phyloP scores from a whole-genome alignment of 1,139 yeast species.

The Blastobotrys indianensis region DNA sequence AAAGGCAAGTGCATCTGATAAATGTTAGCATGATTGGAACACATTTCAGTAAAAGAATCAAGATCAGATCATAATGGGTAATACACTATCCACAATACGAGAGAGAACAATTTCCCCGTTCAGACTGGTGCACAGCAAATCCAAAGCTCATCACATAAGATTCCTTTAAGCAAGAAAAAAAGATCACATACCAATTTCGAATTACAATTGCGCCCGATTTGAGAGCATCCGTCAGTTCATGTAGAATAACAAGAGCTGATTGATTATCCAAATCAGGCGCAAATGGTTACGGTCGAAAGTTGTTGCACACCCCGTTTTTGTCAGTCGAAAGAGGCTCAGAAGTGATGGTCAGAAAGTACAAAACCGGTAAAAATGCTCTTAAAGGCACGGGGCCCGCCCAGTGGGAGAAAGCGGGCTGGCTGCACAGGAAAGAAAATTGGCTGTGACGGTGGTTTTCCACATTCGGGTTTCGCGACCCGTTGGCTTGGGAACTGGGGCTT shows the following conservation, averaged over 20 bases:
- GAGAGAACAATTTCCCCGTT: slow-evolving; percentile 27
- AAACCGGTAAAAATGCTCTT: neutral
- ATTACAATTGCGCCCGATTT: too few species aligned
- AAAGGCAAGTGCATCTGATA: too few species aligned
- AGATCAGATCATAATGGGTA: slow-evolving; percentile 9
- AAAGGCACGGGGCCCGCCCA: neutral
- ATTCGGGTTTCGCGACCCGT: too few species aligned
- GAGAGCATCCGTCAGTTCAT: neutral
- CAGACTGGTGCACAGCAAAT: slow-evolving; percentile 31
- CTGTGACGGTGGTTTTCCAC: too few species aligned
- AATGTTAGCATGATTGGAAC: too few species aligned
- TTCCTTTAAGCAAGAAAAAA: neutral
- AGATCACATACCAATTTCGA: neutral
- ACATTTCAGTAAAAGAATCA: neutral
- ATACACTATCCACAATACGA: slow-evolving; percentile 18
- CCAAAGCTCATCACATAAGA: slow-evolving; percentile 21
- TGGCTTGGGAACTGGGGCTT: too few species aligned
- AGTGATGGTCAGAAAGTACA: neutral
- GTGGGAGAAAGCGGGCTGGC: neutral
- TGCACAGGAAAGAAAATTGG: too few species aligned
- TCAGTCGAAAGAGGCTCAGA: too few species aligned
- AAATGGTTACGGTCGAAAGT: too few species aligned
- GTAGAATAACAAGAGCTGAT: too few species aligned
- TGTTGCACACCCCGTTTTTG: too few species aligned
- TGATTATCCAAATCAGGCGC: neutral